Evolutionary conservation across 352 stramenopile genomes (phyloP), one percentile per base, ranked within the genome.

Genomic region (Phytopythium montanum): DNA sequence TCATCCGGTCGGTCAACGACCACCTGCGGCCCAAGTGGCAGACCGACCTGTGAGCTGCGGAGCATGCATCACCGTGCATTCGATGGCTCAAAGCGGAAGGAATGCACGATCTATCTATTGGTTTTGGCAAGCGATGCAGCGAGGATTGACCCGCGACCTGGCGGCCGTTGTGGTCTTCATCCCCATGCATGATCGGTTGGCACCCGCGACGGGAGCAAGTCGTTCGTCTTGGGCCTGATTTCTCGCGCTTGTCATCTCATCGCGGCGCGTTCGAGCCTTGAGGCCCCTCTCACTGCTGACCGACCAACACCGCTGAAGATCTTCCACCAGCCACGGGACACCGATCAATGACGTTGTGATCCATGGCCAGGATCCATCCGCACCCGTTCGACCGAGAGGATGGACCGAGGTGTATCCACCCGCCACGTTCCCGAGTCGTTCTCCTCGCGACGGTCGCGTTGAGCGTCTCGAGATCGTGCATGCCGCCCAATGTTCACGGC

Each of bases 21-120:
- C 84, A 94, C 58, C 68, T 94, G 55, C 80, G 81, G 31, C 85
- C 85, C 13, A 94, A 94, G 61, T 94, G 85, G 85, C 85, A 94
- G 61, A 94, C 80, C 1, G 61, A 71, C 51, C 66, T 92, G 61
- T 92, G 85, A 69, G 4, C 41, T 41, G 26, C 10, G 18, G 18
- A 26, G 48, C 48, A 54, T 23, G 5, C 19, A 5, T 19, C 5
- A 18, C 25, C 19, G 39, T 6, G 14, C 19, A 5, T 46, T 18
- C 56, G 39, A n/a, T 46, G 19, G 39, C 39, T 19, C 39, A 2
- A 1, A 8, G 39, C 39, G 3, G 39, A 8, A 23, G 39, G 39
- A 45, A 49, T 49, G 42, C n/a, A 49, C 21, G n/a, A n/a, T 46
- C 39, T 49, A 49, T 49, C 42, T 49, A 49, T 49, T 29, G 42